Base-by-base conservation (phyloP, 1,139 yeast species). In the Blastobotrys ciferrii region DNA sequence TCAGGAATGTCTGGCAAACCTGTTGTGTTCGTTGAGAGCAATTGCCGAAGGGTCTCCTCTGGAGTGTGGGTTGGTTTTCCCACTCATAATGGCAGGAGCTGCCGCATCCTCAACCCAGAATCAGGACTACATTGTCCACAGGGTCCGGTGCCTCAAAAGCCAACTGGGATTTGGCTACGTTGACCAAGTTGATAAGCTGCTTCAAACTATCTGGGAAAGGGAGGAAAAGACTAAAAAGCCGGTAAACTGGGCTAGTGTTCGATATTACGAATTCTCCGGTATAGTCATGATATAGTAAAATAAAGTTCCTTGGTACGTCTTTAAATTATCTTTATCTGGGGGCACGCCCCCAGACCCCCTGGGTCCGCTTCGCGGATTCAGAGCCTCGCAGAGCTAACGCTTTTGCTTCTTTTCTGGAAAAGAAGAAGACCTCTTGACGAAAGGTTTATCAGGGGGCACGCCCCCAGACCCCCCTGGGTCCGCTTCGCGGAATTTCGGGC, bases 241-340 rank as follows among this genome's bases (percentile, higher is more conserved):
- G 3, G 40, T 36, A 5, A 36, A 36, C 12, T 36, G 40, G 40
- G 40, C 40, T 19, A 36, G 40, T 19, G 40, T 36, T 19, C 4
- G 40, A 13, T 36, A 36, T n/a, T 36, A 36, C 18, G 40, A 36
- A 19, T 36, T 36, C 18, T 36, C 40, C 6, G 40, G 40, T 6
- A 36, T 36, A 17, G 40, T 36, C 9, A 36, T 36, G 40, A 36
- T 36, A 11, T 36, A 36, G 28, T 18, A 7, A 33, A 17, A 19
- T 31, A 31, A n/a, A n/a, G n/a, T n/a, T n/a, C n/a, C n/a, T n/a
- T n/a, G n/a, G n/a, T n/a, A n/a, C n/a, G n/a, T n/a, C n/a, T n/a
- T n/a, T n/a, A n/a, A n/a, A n/a, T n/a, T n/a, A n/a, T n/a, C n/a
- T n/a, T n/a, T n/a, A n/a, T n/a, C n/a, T n/a, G n/a, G n/a, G n/a